Conservation (phyloP, 2,329 filamentous ascomycete genomes). For the Emmonsia crescens region DNA sequence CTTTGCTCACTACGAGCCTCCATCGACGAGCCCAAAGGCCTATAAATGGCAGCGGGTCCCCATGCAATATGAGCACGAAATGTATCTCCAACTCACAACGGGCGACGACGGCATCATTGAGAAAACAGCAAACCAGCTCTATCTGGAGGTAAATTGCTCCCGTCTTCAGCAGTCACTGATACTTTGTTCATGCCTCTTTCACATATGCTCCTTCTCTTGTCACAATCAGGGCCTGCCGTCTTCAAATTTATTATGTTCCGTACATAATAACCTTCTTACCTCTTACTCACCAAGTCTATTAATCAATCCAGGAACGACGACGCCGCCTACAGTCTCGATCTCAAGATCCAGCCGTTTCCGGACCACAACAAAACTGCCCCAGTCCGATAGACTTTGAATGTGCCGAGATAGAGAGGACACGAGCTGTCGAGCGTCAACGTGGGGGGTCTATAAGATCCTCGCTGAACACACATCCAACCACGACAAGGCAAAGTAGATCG, state of each 20-base stretch:
- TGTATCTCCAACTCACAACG: conserved; percentile 21
- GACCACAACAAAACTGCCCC: conserved; percentile 16
- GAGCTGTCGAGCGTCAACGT: background rate
- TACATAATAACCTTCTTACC: too few relatives aligned
- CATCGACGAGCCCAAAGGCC: background rate
- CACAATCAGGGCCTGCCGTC: too few relatives aligned
- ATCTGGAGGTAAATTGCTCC: conserved; percentile 18
- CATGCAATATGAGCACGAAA: conserved; percentile 24
- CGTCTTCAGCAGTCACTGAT: background rate
- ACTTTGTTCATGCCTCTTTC: background rate
- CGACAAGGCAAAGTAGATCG: background rate
- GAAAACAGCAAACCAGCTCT: conserved; percentile 24
- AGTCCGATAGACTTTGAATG: conserved; percentile 22
- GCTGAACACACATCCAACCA: background rate
- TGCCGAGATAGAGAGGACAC: conserved; percentile 11
- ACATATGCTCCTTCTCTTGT: too few relatives aligned
- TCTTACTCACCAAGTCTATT: background rate
- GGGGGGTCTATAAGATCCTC: background rate
- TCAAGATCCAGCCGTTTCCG: conserved; percentile 20
- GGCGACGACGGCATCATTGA: conserved; percentile 12
- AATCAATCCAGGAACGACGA: conserved; percentile 17
- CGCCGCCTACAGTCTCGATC: conserved; percentile 16
- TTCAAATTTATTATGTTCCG: too few relatives aligned
- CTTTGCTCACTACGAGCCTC: background rate
- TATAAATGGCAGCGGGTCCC: conserved; percentile 7